Percentiles rank a stretch among this genome's conserved stretches.
These are phyloP conservation scores for Chalaropsis thielavioides DNA, from an alignment of 2,329 filamentous ascomycete genomes.

Conservation along the genomic window DNA sequence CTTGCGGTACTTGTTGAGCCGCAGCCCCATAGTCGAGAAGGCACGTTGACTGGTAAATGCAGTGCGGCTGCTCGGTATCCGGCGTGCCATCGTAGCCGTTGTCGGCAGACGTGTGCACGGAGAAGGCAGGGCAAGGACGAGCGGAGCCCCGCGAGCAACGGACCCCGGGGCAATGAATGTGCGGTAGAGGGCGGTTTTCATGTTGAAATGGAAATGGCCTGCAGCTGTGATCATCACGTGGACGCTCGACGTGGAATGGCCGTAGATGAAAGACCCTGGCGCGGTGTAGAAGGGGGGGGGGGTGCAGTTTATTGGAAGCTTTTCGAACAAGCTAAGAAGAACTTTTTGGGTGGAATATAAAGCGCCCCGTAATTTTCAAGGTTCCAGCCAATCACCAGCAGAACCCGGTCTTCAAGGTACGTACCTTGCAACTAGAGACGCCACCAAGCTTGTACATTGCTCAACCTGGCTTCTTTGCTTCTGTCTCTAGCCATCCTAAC, in stretches of 20 bases:
- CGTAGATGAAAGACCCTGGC: too few relatives aligned
- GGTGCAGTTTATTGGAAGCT: not conserved
- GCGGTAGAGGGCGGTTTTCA: slow-evolving; percentile 24
- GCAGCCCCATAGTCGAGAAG: slow-evolving; percentile 3
- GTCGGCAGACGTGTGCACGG: slow-evolving; percentile 18
- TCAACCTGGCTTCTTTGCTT: too few relatives aligned
- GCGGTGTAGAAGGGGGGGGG: not conserved
- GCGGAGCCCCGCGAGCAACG: slow-evolving; percentile 32
- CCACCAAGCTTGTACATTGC: too few relatives aligned
- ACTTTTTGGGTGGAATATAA: not conserved
- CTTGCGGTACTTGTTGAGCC: slow-evolving; percentile 15
- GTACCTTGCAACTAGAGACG: too few relatives aligned
- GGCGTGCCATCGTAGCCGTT: not conserved
- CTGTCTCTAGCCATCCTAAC: too few relatives aligned
- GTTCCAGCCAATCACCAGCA: not conserved
- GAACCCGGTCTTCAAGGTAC: too few relatives aligned
- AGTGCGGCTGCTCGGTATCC: not conserved
- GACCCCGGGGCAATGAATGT: slow-evolving; percentile 20
- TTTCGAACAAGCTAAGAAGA: not conserved
- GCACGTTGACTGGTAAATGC: not conserved
- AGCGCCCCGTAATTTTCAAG: not conserved
- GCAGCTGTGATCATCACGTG: slow-evolving; percentile 8
- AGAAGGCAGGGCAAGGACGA: slow-evolving; percentile 28
- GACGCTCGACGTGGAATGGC: not conserved
- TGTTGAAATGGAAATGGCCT: slow-evolving; percentile 23